A percentile compares a stretch with the other conserved stretches of the same genome.
Evolutionary conservation across 257 asterid genomes (phyloP).

Genomic region (Prunella vulgaris): DNA sequence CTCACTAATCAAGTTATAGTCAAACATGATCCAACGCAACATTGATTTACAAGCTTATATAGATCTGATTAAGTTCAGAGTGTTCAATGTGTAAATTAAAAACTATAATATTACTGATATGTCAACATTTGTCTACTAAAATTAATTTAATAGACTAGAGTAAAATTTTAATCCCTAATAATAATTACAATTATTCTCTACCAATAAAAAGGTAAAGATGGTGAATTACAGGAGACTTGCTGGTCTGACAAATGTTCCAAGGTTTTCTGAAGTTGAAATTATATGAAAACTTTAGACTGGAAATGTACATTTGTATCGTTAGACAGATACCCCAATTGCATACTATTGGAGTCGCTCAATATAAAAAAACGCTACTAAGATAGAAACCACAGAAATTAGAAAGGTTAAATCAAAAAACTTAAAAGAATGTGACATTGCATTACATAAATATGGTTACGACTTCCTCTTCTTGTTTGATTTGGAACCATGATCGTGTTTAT

Average conservation of each 20-base stretch:
- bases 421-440: background rate
- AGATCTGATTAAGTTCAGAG: background rate
- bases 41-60: background rate
- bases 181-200: no score
- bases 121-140: no score
- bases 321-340: background rate
- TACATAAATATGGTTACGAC: conserved; percentile 7
- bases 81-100: background rate
- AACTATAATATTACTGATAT: background rate
- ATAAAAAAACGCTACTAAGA: background rate
- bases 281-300: background rate
- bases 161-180: no score
- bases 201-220: no score
- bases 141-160: background rate
- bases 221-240: no score
- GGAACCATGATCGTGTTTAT: conserved; percentile 42
- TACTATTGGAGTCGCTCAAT: background rate
- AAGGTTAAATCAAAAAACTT: background rate
- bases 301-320: background rate
- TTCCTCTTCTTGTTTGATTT: conserved; percentile 65
- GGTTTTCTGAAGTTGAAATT: no score
- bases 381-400: background rate
- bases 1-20: no score
- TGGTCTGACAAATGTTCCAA: no score
- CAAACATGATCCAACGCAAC: background rate